phyloP scores from a whole-genome alignment of 1,284 basidiomycete genomes.

The Cutaneotrichosporon cavernicola region DNA sequence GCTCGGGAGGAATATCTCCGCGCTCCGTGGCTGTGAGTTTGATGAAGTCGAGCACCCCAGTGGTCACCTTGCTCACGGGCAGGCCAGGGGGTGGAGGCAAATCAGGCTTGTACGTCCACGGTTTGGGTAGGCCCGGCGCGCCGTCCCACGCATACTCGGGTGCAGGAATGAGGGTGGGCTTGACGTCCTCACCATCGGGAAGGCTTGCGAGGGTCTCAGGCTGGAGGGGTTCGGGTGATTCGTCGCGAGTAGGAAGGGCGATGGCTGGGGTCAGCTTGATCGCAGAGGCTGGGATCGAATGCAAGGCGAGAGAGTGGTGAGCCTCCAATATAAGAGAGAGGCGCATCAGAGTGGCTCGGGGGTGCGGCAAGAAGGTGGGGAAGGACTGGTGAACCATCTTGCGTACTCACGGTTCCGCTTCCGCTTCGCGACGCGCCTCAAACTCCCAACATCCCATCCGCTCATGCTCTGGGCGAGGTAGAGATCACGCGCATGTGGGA shows the following conservation, averaged over 20 bases:
- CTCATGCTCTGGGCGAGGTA: slow-evolving; percentile 34
- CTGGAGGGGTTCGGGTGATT: slow-evolving; percentile 13
- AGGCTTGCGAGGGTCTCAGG: slow-evolving; percentile 17
- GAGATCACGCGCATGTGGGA: slow-evolving; percentile 36
- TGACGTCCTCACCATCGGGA: slow-evolving; percentile 18
- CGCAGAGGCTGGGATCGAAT: neutral
- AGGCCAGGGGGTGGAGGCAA: slow-evolving; percentile 11
- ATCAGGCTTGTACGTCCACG: slow-evolving; percentile 40
- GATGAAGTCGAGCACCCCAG: slow-evolving; percentile 47
- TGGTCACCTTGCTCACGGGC: slow-evolving; percentile 31
- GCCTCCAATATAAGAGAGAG: too few species aligned
- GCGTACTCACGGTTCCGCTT: slow-evolving; percentile 30
- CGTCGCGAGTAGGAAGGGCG: slow-evolving; percentile 5
- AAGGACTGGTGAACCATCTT: neutral
- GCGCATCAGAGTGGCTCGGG: neutral
- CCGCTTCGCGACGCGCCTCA: slow-evolving; percentile 37
- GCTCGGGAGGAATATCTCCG: slow-evolving; percentile 48
- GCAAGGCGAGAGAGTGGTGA: too few species aligned
- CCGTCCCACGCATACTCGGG: slow-evolving; percentile 39
- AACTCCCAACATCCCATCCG: slow-evolving; percentile 22
- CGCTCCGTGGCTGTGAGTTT: slow-evolving; percentile 46
- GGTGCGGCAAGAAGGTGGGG: neutral
- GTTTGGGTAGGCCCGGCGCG: slow-evolving; percentile 37
- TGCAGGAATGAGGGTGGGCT: slow-evolving; percentile 10
- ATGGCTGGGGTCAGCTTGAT: slow-evolving; percentile 12